Percentiles rank a stretch among this genome's conserved stretches.
phyloP scores from a whole-genome alignment of 2,329 filamentous ascomycete genomes.

The Talaromyces sp. region DNA sequence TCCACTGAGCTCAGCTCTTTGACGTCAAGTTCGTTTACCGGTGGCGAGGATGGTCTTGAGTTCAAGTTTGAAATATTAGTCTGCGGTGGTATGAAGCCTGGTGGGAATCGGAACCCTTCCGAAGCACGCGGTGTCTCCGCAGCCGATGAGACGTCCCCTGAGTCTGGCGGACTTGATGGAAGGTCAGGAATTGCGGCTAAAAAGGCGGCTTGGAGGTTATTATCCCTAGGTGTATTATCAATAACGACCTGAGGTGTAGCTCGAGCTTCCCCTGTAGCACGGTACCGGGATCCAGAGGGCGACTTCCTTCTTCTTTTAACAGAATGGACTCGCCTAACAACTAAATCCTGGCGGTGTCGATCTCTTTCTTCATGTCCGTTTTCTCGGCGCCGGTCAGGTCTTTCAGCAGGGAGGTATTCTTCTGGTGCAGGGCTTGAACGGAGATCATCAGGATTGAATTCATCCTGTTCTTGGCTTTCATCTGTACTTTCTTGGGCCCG shows the following conservation, averaged over 20 bases:
- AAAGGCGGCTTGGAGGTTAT: constrained; percentile 13
- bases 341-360: constrained; percentile 6
- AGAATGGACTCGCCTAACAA: constrained; percentile 16
- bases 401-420: constrained; percentile 34
- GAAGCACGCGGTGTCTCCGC: constrained; percentile 20
- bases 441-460: constrained; percentile 34
- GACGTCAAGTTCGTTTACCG: constrained; percentile 16
- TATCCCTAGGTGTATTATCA: constrained; percentile 20
- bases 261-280: constrained; percentile 10
- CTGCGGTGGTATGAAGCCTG: constrained; percentile 33
- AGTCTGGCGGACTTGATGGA: constrained; percentile 44
- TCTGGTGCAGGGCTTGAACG: constrained; percentile 36
- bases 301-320: constrained; percentile 43
- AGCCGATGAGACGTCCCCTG: constrained; percentile 35
- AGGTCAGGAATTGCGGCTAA: constrained; percentile 31
- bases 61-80: constrained; percentile 30
- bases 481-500: constrained; percentile 20
- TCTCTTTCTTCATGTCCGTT: constrained; percentile 1
- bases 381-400: constrained; percentile 12
- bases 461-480: constrained; percentile 37
- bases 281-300: constrained; percentile 17
- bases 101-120: constrained; percentile 42
- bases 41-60: constrained; percentile 20
- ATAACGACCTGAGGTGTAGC: constrained; percentile 31
- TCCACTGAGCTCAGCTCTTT: constrained; percentile 17